phyloP scores from a whole-genome alignment of 2,329 filamentous ascomycete species.

The Amphichorda felina region DNA sequence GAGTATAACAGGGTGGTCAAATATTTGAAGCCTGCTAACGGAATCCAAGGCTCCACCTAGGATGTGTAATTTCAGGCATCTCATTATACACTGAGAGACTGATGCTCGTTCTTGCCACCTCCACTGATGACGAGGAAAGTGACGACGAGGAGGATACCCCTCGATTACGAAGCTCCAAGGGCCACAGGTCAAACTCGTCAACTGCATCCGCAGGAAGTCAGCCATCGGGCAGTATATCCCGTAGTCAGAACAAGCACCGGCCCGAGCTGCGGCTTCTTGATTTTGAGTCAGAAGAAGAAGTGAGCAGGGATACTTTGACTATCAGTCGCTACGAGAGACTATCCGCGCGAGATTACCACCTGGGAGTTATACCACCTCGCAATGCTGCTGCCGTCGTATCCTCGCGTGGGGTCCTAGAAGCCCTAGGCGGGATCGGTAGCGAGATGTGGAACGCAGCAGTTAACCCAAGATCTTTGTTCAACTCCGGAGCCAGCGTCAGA shows the following conservation, averaged over 20 bases:
- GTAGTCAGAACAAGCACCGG: slow-evolving; percentile 67
- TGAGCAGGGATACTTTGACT: slow-evolving; percentile 76
- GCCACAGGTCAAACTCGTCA: slow-evolving; percentile 29
- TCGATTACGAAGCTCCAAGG: slow-evolving; percentile 10
- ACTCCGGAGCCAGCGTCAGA: slow-evolving; percentile 67
- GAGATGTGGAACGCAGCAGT: slow-evolving; percentile 88
- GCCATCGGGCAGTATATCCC: slow-evolving; percentile 52
- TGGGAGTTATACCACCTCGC: slow-evolving; percentile 68
- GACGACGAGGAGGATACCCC: slow-evolving; percentile 30
- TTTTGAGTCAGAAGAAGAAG: slow-evolving; percentile 71
- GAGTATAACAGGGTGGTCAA: slow-evolving; percentile 24
- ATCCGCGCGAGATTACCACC: slow-evolving; percentile 82
- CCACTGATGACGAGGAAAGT: slow-evolving; percentile 61
- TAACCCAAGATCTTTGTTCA: slow-evolving; percentile 79
- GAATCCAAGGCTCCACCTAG: slow-evolving; percentile 66
- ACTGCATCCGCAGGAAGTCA: slow-evolving; percentile 39
- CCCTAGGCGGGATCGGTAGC: slow-evolving; percentile 57
- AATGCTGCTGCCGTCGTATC: slow-evolving; percentile 52
- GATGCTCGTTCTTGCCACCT: slow-evolving; percentile 84
- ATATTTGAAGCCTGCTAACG: slow-evolving; percentile 12
- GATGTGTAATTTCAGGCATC: slow-evolving; percentile 95
- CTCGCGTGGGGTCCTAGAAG: slow-evolving; percentile 64
- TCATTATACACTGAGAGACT: slow-evolving; percentile 90
- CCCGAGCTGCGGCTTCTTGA: slow-evolving; percentile 90
- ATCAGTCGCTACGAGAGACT: slow-evolving; percentile 81